Evolutionary conservation across 768 basidiomycete genomes (phyloP), one percentile per base, ranked within the genome.

Genomic region (Dioszegia hungarica): DNA sequence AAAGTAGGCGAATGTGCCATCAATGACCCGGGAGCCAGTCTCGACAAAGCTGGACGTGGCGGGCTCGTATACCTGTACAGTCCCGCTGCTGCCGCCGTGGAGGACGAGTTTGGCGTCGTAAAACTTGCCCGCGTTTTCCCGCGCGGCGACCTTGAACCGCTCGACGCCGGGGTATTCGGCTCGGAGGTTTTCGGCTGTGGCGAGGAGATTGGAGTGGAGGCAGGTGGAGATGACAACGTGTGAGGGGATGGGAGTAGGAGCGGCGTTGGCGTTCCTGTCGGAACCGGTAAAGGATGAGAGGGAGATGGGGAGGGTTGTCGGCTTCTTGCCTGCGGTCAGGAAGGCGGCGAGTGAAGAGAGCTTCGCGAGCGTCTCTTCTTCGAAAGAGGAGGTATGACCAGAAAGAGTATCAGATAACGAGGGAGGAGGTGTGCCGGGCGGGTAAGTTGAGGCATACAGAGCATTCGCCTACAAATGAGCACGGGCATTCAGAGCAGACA

Each of bases 1-100:
- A 72, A 95, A 88, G 77, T 97, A 98, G 25, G 81, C 79, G 68
- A 93, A 95, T 4, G 90, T 90, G 1, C 90, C 93, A 2, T 79
- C 65, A 10, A 90, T 60, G 19, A n/a, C n/a, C n/a, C n/a, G n/a
- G n/a, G n/a, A n/a, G n/a, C 17, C 10, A 17, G 40, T 57, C 39
- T 53, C 20, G 12, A 38, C 79, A 73, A 37, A 75, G 65, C 17
- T 74, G 70, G 38, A 75, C 61, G 50, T 72, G 2, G 63, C 52
- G 9, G 84, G 81, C 63, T 89, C 82, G 74, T 88, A 95, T 27
- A 83, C 79, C 62, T 84, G 76, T 17, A 87, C 82, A 5, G 20
- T 5, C 0, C 50, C 72, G 25, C 67, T 31, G 75, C 75, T 1
- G 56, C 24, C 86, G 83, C 29, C 50, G 22, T 82, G 66, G 37